These are phyloP conservation scores for Aspergillus persii DNA, from an alignment of 2,329 filamentous ascomycete genomes.

Conservation along the genomic window DNA sequence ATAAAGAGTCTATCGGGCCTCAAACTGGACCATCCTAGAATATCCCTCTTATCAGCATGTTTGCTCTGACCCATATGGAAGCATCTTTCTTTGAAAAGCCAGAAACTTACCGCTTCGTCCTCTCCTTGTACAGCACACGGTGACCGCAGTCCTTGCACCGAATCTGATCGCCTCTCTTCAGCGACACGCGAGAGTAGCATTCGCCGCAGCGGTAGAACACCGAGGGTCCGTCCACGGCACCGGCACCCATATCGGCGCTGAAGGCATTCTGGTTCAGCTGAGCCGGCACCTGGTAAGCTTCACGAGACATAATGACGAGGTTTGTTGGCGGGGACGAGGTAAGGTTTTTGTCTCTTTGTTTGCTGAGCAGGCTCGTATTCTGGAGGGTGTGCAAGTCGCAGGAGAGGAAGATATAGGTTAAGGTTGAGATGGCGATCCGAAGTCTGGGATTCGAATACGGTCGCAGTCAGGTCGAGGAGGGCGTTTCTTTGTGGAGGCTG, in stretches of 20 bases:
- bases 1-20: constrained; percentile 67
- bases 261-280: constrained; percentile 37
- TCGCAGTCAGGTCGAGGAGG: background rate
- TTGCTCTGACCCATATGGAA: too few species aligned
- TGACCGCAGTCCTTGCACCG: constrained; percentile 92
- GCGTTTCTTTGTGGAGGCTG: background rate
- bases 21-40: constrained; percentile 93
- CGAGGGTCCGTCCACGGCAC: constrained; percentile 50
- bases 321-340: background rate
- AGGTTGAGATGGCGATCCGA: background rate
- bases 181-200: constrained; percentile 72
- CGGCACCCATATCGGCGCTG: constrained; percentile 45
- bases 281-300: constrained; percentile 71
- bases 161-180: constrained; percentile 77
- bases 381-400: background rate
- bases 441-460: background rate
- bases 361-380: background rate
- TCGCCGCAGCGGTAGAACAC: constrained; percentile 78
- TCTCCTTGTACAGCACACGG: constrained; percentile 93
- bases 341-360: background rate
- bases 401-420: background rate
- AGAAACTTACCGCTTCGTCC: constrained; percentile 81
- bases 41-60: background rate
- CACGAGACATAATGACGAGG: constrained; percentile 57
- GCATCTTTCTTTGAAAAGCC: background rate